A percentile compares a stretch with the other conserved stretches of the same genome.
Conservation (phyloP, 169 alveolate genomes). For the Sarcocystis neurona region DNA sequence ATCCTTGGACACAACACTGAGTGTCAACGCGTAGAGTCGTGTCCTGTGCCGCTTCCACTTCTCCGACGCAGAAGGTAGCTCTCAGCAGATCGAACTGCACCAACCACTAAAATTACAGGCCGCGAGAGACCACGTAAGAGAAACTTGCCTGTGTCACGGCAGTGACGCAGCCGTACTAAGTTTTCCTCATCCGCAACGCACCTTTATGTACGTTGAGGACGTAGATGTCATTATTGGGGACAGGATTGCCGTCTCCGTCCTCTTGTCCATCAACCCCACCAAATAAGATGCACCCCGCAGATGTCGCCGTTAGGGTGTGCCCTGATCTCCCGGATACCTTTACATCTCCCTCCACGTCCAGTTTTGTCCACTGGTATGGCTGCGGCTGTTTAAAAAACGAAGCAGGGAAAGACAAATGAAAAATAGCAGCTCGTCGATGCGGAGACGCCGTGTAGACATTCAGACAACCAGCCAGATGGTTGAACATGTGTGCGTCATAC, state of each 20-base stretch:
- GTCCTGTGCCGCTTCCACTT: too few relatives aligned
- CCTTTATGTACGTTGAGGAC: not conserved
- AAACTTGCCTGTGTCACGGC: too few relatives aligned
- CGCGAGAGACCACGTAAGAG: too few relatives aligned
- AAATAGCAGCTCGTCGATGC: not conserved
- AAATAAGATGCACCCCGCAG: not conserved
- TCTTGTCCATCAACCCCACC: conserved; percentile 15
- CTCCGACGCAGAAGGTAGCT: too few relatives aligned
- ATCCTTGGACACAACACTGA: too few relatives aligned
- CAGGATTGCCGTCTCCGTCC: not conserved
- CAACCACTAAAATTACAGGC: too few relatives aligned
- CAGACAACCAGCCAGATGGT: too few relatives aligned
- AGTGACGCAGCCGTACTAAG: not conserved
- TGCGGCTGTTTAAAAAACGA: conserved; percentile 17
- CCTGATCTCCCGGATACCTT: conserved; percentile 35
- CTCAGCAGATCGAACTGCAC: too few relatives aligned
- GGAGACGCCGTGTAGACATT: too few relatives aligned
- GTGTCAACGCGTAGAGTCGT: too few relatives aligned
- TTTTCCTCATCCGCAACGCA: not conserved
- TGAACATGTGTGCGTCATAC: too few relatives aligned
- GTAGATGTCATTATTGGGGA: conserved; percentile 10
- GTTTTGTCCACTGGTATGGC: conserved; percentile 38
- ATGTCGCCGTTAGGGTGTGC: conserved; percentile 34
- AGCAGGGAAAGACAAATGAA: not conserved
- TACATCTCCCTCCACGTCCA: conserved; percentile 1